Percentiles rank a stretch among this genome's conserved stretches.
These are phyloP conservation scores for Lactifluus hygrophoroides DNA, from an alignment of 768 basidiomycete species.

Conservation along the genomic window DNA sequence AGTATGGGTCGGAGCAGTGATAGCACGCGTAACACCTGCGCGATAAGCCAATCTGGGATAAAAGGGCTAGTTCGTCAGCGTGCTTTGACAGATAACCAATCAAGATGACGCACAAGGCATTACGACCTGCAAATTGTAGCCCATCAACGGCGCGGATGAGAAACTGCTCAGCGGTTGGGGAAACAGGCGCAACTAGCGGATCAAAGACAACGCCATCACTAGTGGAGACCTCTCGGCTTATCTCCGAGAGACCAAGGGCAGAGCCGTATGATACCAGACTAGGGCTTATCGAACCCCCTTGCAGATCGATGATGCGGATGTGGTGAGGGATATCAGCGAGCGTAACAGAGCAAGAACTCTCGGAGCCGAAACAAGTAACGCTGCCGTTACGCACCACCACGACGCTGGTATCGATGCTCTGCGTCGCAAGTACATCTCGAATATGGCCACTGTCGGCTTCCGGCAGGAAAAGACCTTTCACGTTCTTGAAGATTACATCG, in stretches of 20 bases:
- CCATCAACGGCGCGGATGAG: slow-evolving; percentile 63
- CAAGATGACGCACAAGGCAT: slow-evolving; percentile 42
- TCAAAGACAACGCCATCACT: slow-evolving; percentile 41
- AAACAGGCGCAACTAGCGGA: slow-evolving; percentile 29
- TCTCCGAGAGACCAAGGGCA: slow-evolving; percentile 61
- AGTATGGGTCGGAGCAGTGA: slow-evolving; percentile 47
- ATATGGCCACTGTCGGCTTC: slow-evolving; percentile 26
- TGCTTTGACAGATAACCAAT: slow-evolving; percentile 21
- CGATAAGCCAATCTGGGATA: slow-evolving; percentile 57
- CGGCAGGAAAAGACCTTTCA: slow-evolving; percentile 41
- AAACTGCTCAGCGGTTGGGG: slow-evolving; percentile 30
- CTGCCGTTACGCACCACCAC: slow-evolving; percentile 48
- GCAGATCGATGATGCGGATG: slow-evolving; percentile 40
- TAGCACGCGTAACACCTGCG: slow-evolving; percentile 63
- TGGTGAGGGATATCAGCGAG: slow-evolving; percentile 22
- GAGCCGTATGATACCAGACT: slow-evolving; percentile 58
- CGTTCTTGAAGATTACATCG: slow-evolving; percentile 57
- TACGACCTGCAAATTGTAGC: slow-evolving; percentile 53
- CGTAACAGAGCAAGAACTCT: slow-evolving; percentile 21
- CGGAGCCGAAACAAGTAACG: slow-evolving; percentile 42
- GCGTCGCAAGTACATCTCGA: slow-evolving; percentile 28
- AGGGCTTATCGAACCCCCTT: slow-evolving; percentile 58
- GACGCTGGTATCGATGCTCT: slow-evolving; percentile 23
- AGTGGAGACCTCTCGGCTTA: slow-evolving; percentile 54
- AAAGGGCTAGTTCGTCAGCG: not conserved